These are phyloP conservation scores for Gaeumannomyces sp. DNA, from an alignment of 2,329 filamentous ascomycete species.

Conservation along the genomic window DNA sequence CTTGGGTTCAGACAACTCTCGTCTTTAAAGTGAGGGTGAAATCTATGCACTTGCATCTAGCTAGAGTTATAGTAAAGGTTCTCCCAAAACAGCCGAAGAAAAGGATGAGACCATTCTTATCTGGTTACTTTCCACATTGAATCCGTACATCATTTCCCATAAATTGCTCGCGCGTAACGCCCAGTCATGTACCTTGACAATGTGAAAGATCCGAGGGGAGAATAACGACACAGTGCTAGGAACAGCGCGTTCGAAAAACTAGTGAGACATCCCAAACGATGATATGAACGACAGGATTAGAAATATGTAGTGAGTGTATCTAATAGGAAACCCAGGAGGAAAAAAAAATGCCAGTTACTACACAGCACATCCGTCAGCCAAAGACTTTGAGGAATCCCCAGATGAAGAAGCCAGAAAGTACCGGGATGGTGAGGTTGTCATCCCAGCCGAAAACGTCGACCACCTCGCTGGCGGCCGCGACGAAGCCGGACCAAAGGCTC, in stretches of 20 bases:
- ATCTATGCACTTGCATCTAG: too few species aligned
- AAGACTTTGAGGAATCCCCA: conserved; percentile 90
- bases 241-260: background rate
- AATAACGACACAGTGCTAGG: background rate
- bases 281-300: background rate
- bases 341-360: background rate
- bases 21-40: too few species aligned
- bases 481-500: conserved; percentile 81
- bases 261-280: background rate
- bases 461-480: conserved; percentile 83
- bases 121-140: too few species aligned
- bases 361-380: conserved; percentile 38
- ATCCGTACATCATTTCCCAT: background rate
- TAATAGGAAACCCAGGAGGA: background rate
- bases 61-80: too few species aligned
- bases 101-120: too few species aligned
- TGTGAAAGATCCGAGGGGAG: background rate
- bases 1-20: too few species aligned
- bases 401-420: conserved; percentile 80
- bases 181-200: background rate
- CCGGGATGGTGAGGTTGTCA: conserved; percentile 94
- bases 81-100: too few species aligned
- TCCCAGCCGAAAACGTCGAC: conserved; percentile 92
- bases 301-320: background rate
- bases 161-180: background rate